A percentile compares a stretch with the other conserved stretches of the same genome.
phyloP scores from a whole-genome alignment of 352 stramenopile genomes.

The Paralagenidium karlingii region DNA sequence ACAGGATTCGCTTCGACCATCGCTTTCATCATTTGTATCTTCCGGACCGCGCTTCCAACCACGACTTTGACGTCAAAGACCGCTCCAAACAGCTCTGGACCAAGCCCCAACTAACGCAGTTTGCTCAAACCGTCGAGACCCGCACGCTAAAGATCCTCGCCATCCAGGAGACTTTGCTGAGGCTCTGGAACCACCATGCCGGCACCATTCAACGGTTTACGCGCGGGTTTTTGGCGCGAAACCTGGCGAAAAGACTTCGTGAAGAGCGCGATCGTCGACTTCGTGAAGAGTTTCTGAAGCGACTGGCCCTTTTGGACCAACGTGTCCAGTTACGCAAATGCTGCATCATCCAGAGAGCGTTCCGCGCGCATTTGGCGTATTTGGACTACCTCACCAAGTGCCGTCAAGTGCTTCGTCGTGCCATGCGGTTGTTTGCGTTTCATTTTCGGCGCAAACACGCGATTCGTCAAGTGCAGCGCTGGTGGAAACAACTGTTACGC shows the following conservation, averaged over 20 bases:
- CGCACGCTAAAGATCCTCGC: slow-evolving; percentile 18
- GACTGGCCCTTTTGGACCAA: not conserved
- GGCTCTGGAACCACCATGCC: slow-evolving; percentile 23
- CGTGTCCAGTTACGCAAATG: not conserved
- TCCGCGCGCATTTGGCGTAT: slow-evolving; percentile 11
- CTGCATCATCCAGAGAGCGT: slow-evolving; percentile 20
- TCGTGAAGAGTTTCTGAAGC: not conserved
- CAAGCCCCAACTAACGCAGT: slow-evolving; percentile 19
- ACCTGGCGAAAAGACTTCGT: slow-evolving; percentile 16
- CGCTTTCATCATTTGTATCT: slow-evolving; percentile 28
- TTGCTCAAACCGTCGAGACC: slow-evolving; percentile 19
- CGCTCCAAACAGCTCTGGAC: slow-evolving; percentile 29
- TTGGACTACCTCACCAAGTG: slow-evolving; percentile 11
- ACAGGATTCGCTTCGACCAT: slow-evolving; percentile 20
- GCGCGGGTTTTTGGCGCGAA: slow-evolving; percentile 20
- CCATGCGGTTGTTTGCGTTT: slow-evolving; percentile 17
- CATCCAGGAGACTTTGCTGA: slow-evolving; percentile 19
- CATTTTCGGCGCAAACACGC: slow-evolving; percentile 15
- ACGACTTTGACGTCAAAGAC: slow-evolving; percentile 23
- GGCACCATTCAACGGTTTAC: slow-evolving; percentile 20
- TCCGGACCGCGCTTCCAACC: slow-evolving; percentile 18
- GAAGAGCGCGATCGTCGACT: slow-evolving; percentile 8
- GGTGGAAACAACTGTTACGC: not conserved
- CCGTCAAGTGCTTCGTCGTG: slow-evolving; percentile 14
- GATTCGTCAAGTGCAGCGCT: slow-evolving; percentile 17